A percentile compares a stretch with the other conserved stretches of the same genome.
Evolutionary conservation across 2,329 filamentous ascomycete genomes (phyloP).

Genomic region (Dissoconium aciculare): DNA sequence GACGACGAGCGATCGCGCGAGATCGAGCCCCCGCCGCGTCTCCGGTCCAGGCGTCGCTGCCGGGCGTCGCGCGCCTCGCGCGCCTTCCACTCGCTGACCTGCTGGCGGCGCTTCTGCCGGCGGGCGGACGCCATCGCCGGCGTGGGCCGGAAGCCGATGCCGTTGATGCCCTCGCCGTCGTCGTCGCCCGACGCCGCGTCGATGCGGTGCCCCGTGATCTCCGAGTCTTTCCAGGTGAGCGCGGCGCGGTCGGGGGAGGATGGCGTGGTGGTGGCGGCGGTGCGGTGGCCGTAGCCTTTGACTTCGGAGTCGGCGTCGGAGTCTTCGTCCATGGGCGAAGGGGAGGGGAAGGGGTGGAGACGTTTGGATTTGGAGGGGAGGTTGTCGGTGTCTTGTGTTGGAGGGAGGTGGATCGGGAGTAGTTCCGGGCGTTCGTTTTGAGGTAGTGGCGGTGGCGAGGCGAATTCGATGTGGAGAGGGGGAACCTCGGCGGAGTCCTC

Average conservation of each 20-base stretch:
- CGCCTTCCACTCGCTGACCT: slow-evolving; percentile 44
- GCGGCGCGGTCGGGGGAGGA: slow-evolving; percentile 11
- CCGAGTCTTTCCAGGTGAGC: slow-evolving; percentile 43
- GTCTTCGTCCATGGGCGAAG: neutral
- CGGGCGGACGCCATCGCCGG: slow-evolving; percentile 43
- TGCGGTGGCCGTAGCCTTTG: neutral
- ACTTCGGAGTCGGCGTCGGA: neutral
- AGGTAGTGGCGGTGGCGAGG: no score
- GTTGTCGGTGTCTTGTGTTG: neutral
- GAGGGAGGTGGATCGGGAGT: no score
- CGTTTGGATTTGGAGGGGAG: no score
- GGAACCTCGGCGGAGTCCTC: no score
- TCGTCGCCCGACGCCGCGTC: slow-evolving; percentile 41
- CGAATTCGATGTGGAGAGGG: no score
- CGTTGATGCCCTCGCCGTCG: slow-evolving; percentile 49
- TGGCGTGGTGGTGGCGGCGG: no score
- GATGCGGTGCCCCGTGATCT: slow-evolving; percentile 45
- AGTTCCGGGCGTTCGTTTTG: no score
- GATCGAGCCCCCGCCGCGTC: slow-evolving; percentile 22
- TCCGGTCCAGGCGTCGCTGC: slow-evolving; percentile 39
- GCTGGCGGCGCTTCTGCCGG: slow-evolving; percentile 41
- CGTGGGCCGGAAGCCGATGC: slow-evolving; percentile 48
- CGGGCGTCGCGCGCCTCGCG: slow-evolving; percentile 45
- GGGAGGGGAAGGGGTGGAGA: no score
- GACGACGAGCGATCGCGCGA: no score